Evolutionary conservation across 371 early-diverging fungal species (phyloP).

Genomic region (Umbelopsis sp.): DNA sequence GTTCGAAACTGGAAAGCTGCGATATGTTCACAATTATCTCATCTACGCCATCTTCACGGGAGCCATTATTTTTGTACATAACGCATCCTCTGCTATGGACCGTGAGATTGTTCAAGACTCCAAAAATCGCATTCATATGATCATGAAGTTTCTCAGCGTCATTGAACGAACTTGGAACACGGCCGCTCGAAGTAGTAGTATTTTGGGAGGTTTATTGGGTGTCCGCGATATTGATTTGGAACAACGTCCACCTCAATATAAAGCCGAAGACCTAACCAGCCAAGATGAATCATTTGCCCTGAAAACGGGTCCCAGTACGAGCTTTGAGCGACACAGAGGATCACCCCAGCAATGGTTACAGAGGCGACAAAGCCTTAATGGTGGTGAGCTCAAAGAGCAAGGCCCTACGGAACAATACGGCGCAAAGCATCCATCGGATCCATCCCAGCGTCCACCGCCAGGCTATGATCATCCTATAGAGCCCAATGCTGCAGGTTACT

Average conservation of each 20-base stretch:
- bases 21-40: slow-evolving; percentile 29
- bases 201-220: slow-evolving; percentile 33
- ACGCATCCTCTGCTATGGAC: slow-evolving; percentile 21
- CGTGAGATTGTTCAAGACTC: slow-evolving; percentile 14
- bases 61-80: slow-evolving; percentile 36
- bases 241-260: slow-evolving; percentile 4
- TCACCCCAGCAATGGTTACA: slow-evolving; percentile 19
- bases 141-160: slow-evolving; percentile 34
- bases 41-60: slow-evolving; percentile 33
- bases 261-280: background rate
- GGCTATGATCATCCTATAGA: background rate
- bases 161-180: slow-evolving; percentile 34
- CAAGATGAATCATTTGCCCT: slow-evolving; percentile 8
- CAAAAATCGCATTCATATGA: slow-evolving; percentile 22
- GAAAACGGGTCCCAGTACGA: slow-evolving; percentile 10
- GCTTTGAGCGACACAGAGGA: background rate
- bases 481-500: slow-evolving; percentile 1
- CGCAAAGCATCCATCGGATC: background rate
- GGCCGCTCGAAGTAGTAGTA: slow-evolving; percentile 28
- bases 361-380: slow-evolving; percentile 18
- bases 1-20: slow-evolving; percentile 24
- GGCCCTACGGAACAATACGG: background rate
- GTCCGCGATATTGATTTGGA: slow-evolving; percentile 32
- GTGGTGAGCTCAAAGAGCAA: slow-evolving; percentile 4
- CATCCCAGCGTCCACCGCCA: slow-evolving; percentile 1